A percentile compares a stretch with the other conserved stretches of the same genome.
Conservation (phyloP, 345 rosid species). For the Linum tenue region DNA sequence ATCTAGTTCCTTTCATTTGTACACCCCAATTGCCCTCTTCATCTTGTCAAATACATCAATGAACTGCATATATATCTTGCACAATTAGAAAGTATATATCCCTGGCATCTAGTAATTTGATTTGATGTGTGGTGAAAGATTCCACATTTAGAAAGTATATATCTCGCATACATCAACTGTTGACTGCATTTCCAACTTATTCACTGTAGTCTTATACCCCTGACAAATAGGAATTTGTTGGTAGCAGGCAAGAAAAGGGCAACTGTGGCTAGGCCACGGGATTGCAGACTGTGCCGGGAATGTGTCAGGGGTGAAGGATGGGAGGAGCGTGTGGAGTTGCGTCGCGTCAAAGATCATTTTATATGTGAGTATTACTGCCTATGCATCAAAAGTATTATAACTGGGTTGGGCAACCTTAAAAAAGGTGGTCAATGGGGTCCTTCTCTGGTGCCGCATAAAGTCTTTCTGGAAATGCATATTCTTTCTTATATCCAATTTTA, state of each 20-base stretch:
- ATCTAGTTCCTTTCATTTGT: neutral
- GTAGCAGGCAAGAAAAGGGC: constrained; percentile 65
- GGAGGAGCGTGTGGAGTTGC: constrained; percentile 52
- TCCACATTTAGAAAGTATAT: too few relatives aligned
- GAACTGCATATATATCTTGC: neutral
- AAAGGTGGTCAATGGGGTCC: too few relatives aligned
- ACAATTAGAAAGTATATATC: too few relatives aligned
- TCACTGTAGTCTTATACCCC: neutral
- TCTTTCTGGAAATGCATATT: too few relatives aligned
- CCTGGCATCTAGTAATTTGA: too few relatives aligned
- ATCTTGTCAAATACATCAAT: neutral
- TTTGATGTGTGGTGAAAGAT: too few relatives aligned
- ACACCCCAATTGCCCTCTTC: constrained; percentile 6
- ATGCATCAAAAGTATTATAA: neutral
- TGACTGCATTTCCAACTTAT: neutral
- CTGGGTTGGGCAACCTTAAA: too few relatives aligned
- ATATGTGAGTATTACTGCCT: constrained; percentile 59
- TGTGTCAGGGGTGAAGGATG: constrained; percentile 60
- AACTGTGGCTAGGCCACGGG: constrained; percentile 63
- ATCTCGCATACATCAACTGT: too few relatives aligned
- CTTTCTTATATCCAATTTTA: too few relatives aligned
- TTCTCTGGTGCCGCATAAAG: too few relatives aligned
- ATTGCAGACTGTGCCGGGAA: constrained; percentile 83
- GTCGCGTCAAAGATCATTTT: constrained; percentile 70
- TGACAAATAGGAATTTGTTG: constrained; percentile 11